Base-by-base conservation (phyloP, 768 basidiomycete species). In the Megacollybia marginata region DNA sequence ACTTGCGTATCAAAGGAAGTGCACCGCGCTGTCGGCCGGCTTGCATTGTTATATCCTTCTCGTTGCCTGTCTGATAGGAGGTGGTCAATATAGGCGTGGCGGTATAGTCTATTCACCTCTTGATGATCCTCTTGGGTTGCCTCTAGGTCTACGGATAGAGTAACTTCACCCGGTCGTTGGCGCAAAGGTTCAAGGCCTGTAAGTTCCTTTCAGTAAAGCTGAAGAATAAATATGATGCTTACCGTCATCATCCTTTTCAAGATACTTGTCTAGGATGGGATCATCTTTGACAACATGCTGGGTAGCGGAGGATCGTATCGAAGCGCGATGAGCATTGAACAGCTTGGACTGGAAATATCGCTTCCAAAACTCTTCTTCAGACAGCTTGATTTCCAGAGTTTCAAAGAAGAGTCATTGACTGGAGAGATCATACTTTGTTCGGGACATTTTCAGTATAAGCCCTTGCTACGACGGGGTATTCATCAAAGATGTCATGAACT, bases 221-320 rank as follows among this genome's bases (percentile, higher is more conserved):
- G 35, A 43, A 47, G 31, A 19, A 19, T 33, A 47, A 46, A 48
- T n/a, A 23, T 28, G 7, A 12, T 20, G 10, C 79, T 34, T 59
- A 92, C 92, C 92, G 62, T 97, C 92, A 58, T 99, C 96, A 33
- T 93, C 92, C 59, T 83, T 87, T 65, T 94, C 92, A n/a, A 99
- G 69, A 64, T 98, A 99, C 57, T 85, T 82, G 73, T 98, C 95
- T 56, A 99, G 91, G 49, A 98, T 93, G 0, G 87, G 78, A 61
- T 99, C 96, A 46, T 88, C 88, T 64, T 89, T 88, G 48, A 91
- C 85, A 8, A 89, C 83, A 59, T 88, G 85, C 57, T 88, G 89
- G 13, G 84, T 72, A 10, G 88, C 90, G 15, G 88, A 83, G 20
- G 85, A 92, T 51, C 90, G 84, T 52, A 92, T 92, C 28, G 90